Evolutionary conservation across 2,329 filamentous ascomycete species (phyloP).

Genomic region (Setomelanomma holmii): DNA sequence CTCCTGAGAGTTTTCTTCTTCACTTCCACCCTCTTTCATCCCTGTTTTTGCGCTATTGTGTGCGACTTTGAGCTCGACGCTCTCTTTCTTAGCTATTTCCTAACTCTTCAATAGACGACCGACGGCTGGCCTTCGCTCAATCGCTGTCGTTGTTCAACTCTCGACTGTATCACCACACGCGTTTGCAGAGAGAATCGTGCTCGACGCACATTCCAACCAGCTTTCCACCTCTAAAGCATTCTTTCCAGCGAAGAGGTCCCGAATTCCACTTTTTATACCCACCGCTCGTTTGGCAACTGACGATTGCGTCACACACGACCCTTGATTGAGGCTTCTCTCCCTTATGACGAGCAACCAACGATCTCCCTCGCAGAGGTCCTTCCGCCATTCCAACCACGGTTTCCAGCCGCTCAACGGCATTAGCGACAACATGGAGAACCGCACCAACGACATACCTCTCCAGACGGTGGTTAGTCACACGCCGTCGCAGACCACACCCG

Average conservation of each 20-base stretch:
- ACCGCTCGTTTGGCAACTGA: conserved; percentile 13
- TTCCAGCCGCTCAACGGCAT: conserved; percentile 44
- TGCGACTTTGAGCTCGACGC: conserved; percentile 26
- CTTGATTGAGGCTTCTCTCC: conserved; percentile 11
- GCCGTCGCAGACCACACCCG: conserved; percentile 43
- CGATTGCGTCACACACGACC: conserved; percentile 21
- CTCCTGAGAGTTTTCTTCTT: conserved; percentile 22
- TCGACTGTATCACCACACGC: conserved; percentile 22
- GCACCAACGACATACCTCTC: conserved; percentile 68
- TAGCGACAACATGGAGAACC: conserved; percentile 51
- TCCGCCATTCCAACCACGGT: conserved; percentile 44
- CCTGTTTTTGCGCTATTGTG: conserved; percentile 19
- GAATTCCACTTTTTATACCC: conserved; percentile 14
- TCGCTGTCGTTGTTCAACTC: conserved; percentile 29
- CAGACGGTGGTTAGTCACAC: conserved; percentile 60
- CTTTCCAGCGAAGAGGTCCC: conserved; percentile 6
- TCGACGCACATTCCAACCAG: conserved; percentile 42
- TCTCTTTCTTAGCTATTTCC: conserved; percentile 26
- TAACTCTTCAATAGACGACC: conserved; percentile 9
- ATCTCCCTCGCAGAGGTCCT: conserved; percentile 43
- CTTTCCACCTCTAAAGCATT: conserved; percentile 20
- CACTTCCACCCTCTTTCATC: conserved; percentile 10
- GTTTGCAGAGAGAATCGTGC: conserved; percentile 29
- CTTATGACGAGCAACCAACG: conserved; percentile 28
- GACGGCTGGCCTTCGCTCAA: conserved; percentile 43